Evolutionary conservation across 2,329 filamentous ascomycete genomes (phyloP).

Genomic region (Cladophialophora psammophila): DNA sequence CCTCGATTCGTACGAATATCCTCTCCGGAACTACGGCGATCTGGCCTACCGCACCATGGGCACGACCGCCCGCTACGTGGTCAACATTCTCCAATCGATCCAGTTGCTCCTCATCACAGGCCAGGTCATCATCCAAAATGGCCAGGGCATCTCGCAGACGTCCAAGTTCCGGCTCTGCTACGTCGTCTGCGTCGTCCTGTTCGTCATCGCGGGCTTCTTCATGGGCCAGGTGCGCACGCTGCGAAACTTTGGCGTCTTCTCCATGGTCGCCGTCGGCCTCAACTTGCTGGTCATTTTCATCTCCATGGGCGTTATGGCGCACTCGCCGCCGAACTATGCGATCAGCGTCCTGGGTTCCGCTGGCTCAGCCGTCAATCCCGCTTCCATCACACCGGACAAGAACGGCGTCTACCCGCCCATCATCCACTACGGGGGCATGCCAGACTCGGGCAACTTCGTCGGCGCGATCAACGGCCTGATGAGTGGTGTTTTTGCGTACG

Average conservation of each 20-base stretch:
- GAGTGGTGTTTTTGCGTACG: slow-evolving; percentile 44
- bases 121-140: slow-evolving; percentile 41
- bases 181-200: slow-evolving; percentile 42
- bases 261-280: slow-evolving; percentile 43
- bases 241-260: slow-evolving; percentile 42
- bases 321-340: slow-evolving; percentile 42
- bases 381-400: slow-evolving; percentile 41
- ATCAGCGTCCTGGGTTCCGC: slow-evolving; percentile 43
- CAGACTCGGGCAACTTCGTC: slow-evolving; percentile 35
- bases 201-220: slow-evolving; percentile 41
- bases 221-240: slow-evolving; percentile 44
- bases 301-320: slow-evolving; percentile 44
- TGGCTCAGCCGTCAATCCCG: slow-evolving; percentile 39
- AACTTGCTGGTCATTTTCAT: slow-evolving; percentile 45
- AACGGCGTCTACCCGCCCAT: slow-evolving; percentile 38
- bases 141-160: slow-evolving; percentile 36
- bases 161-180: slow-evolving; percentile 41
- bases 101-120: slow-evolving; percentile 49
- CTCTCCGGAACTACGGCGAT: slow-evolving; percentile 58
- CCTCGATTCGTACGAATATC: slow-evolving; percentile 58
- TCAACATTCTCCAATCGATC: slow-evolving; percentile 59
- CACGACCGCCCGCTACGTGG: slow-evolving; percentile 52
- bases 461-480: slow-evolving; percentile 43
- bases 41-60: slow-evolving; percentile 59
- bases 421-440: slow-evolving; percentile 38